Base-by-base conservation (phyloP, 2,329 filamentous ascomycete genomes). In the Alternaria arborescens region DNA sequence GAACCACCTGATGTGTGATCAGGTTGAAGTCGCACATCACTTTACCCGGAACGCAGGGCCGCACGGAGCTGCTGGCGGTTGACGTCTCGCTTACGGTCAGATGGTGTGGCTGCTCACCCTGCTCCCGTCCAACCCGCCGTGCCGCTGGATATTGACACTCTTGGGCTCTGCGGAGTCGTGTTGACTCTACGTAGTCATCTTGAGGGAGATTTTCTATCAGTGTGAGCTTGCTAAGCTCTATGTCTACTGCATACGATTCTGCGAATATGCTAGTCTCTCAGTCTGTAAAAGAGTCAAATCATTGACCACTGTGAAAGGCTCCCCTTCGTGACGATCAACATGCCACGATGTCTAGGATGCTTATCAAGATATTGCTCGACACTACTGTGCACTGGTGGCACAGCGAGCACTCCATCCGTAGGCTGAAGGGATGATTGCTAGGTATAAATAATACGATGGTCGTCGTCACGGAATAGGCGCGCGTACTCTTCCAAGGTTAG, bases 11-110 rank as follows among this genome's bases (percentile, higher is more conserved):
- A 50, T 52, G 61, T 54, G 54, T 68, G 65, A 59, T 54, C 62
- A 52, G 46, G 43, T 66, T 66, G 58, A 60, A 52, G 54, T 62
- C 30, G 53, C 58, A 53, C 58, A 61, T 41, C 63, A 66, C 60
- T 73, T 75, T 75, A 75, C 68, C 71, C 72, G 72, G 72, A 56
- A 67, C 58, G 60, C 58, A 73, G 69, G 69, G 40, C 71, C 70
- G 71, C 71, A 70, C 67, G 62, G 70, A 61, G 60, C 70, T 61
- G 54, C 55, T 43, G 42, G 50, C 60, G 62, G 64, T 61, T 61
- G 55, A 43, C 38, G 48, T 55, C 57, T 69, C 67, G 68, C 65
- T 69, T 68, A 65, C 36, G 52, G 52, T 56, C 41, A 62, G 46
- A 57, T 63, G 60, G 40, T 41, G 43, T 61, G 59, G 61, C 38